Conservation (phyloP, 331 rosid genomes). For the Pyracantha coccinea region DNA sequence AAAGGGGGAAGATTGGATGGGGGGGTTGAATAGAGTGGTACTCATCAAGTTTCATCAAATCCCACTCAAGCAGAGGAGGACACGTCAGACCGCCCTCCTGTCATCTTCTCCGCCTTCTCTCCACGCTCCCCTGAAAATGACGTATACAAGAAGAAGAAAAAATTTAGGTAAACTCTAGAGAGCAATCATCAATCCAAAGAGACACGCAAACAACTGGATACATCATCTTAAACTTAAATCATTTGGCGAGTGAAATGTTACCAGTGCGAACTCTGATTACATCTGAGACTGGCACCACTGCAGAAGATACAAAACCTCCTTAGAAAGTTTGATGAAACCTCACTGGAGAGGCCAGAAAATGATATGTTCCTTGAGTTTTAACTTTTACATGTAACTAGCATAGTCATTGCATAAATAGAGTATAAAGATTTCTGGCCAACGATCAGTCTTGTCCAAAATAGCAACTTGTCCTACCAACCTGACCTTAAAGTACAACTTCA, state of each 20-base stretch:
- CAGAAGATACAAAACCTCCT: constrained; percentile 17
- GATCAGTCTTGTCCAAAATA: neutral
- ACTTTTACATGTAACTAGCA: neutral
- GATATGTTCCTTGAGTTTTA: neutral
- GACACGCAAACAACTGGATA: neutral
- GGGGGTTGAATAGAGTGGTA: neutral
- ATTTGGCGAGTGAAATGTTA: constrained; percentile 21
- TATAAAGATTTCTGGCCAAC: too few species aligned
- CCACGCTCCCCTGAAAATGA: constrained; percentile 80
- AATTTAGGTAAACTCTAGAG: neutral
- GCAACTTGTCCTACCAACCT: neutral
- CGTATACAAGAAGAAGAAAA: neutral
- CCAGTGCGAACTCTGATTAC: constrained; percentile 86
- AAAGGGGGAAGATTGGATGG: neutral
- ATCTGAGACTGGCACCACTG: constrained; percentile 81
- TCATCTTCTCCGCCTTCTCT: constrained; percentile 74
- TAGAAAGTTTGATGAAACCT: constrained; percentile 10
- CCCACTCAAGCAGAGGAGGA: neutral
- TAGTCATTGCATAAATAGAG: neutral
- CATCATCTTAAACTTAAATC: neutral
- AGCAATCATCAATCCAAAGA: neutral
- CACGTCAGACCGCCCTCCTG: constrained; percentile 51
- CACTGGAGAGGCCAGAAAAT: neutral
- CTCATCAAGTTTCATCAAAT: neutral
- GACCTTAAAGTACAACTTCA: neutral